Evolutionary conservation across 1,284 basidiomycete genomes (phyloP).

Genomic region (Tilletia indica): DNA sequence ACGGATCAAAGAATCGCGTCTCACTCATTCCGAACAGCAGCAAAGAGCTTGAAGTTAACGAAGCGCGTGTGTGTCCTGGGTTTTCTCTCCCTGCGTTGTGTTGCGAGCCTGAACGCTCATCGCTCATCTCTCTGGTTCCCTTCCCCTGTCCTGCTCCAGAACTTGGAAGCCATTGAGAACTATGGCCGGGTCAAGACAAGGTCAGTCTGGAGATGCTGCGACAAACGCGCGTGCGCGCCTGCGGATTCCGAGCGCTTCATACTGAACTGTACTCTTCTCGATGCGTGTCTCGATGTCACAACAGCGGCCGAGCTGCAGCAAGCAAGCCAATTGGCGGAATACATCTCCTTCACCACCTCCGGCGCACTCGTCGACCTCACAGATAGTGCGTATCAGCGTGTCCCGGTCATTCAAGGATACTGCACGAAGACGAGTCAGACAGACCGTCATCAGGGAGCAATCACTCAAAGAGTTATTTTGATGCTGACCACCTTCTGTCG

Average conservation of each 20-base stretch:
- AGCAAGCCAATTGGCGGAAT: slow-evolving; percentile 14
- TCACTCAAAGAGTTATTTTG: too few relatives aligned
- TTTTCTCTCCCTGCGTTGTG: too few relatives aligned
- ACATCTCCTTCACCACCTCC: slow-evolving; percentile 54
- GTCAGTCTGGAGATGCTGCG: not conserved
- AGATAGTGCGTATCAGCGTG: slow-evolving; percentile 36
- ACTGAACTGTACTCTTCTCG: not conserved
- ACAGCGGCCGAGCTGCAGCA: slow-evolving; percentile 17
- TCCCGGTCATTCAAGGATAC: not conserved
- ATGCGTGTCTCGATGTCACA: not conserved
- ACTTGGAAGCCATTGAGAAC: not conserved
- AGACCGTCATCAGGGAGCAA: too few relatives aligned
- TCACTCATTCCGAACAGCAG: too few relatives aligned
- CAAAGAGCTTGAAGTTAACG: too few relatives aligned
- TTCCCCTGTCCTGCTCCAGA: too few relatives aligned
- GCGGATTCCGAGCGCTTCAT: not conserved
- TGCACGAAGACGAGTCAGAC: too few relatives aligned
- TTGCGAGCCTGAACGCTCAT: too few relatives aligned
- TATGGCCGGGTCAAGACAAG: slow-evolving; percentile 15
- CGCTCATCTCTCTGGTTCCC: too few relatives aligned
- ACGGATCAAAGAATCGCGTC: too few relatives aligned
- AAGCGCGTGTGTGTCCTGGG: too few relatives aligned
- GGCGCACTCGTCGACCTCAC: slow-evolving; percentile 53
- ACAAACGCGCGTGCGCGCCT: not conserved
- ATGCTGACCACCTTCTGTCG: not conserved